Evolutionary conservation across 2,329 filamentous ascomycete genomes (phyloP).

Genomic region (Alternaria viburni): DNA sequence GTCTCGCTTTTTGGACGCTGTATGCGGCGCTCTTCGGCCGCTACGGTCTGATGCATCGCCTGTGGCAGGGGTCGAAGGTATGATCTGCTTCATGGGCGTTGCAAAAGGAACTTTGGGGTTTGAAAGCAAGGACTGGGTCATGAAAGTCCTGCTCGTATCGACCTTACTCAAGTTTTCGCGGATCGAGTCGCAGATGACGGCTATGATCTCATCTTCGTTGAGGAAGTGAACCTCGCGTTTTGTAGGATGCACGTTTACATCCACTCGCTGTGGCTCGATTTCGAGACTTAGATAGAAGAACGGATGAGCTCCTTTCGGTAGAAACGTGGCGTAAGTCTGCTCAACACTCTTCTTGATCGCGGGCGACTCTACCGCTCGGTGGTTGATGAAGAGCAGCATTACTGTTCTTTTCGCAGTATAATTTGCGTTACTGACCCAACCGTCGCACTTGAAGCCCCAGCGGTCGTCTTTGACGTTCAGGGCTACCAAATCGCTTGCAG

Average conservation of each 20-base stretch:
- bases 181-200: constrained; percentile 81
- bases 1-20: constrained; percentile 59
- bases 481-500: constrained; percentile 87
- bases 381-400: constrained; percentile 93
- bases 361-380: constrained; percentile 88
- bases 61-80: constrained; percentile 24
- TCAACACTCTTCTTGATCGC: constrained; percentile 89
- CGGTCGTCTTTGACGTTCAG: constrained; percentile 74
- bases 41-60: constrained; percentile 33
- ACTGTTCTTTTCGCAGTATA: constrained; percentile 90
- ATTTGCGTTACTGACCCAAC: constrained; percentile 89
- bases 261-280: constrained; percentile 88
- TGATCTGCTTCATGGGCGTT: constrained; percentile 48
- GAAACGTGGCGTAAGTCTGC: constrained; percentile 83
- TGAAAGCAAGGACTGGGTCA: constrained; percentile 83
- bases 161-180: constrained; percentile 80
- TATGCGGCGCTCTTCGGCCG: constrained; percentile 36
- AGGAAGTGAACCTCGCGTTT: constrained; percentile 97
- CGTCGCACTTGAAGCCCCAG: constrained; percentile 83
- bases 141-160: constrained; percentile 91
- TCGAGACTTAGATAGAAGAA: constrained; percentile 92
- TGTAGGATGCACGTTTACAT: constrained; percentile 97
- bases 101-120: constrained; percentile 47
- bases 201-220: constrained; percentile 95
- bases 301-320: constrained; percentile 93